Conservation (phyloP, 2,329 filamentous ascomycete species). For the Fusarium papillatum region DNA sequence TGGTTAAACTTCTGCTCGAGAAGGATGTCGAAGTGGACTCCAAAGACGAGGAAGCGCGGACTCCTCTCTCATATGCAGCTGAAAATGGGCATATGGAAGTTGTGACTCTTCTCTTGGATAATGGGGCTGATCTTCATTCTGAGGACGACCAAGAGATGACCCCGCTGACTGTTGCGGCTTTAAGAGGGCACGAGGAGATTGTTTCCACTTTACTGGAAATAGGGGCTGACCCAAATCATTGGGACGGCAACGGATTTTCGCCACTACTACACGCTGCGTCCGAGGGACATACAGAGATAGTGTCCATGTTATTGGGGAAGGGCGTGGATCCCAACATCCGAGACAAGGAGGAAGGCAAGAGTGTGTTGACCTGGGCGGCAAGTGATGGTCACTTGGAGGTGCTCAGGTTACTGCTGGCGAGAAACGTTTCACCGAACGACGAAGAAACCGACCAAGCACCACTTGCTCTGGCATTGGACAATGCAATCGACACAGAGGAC, state of each 20-base stretch:
- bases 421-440: background rate
- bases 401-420: background rate
- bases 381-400: background rate
- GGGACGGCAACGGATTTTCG: background rate
- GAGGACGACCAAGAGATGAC: background rate
- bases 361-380: background rate
- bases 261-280: background rate
- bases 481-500: background rate
- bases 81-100: background rate
- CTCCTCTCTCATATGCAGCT: background rate
- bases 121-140: background rate
- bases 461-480: background rate
- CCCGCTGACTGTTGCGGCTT: background rate
- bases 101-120: background rate
- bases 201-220: background rate
- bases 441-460: background rate
- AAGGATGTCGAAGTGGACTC: background rate
- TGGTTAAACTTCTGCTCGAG: background rate
- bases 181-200: background rate
- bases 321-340: background rate
- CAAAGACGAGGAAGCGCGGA: background rate
- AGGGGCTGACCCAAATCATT: background rate
- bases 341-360: background rate
- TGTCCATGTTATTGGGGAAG: background rate
- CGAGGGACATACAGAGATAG: background rate